Evolutionary conservation across 148 eudicot species (phyloP).

Genomic region (Amaranthus palmeri): DNA sequence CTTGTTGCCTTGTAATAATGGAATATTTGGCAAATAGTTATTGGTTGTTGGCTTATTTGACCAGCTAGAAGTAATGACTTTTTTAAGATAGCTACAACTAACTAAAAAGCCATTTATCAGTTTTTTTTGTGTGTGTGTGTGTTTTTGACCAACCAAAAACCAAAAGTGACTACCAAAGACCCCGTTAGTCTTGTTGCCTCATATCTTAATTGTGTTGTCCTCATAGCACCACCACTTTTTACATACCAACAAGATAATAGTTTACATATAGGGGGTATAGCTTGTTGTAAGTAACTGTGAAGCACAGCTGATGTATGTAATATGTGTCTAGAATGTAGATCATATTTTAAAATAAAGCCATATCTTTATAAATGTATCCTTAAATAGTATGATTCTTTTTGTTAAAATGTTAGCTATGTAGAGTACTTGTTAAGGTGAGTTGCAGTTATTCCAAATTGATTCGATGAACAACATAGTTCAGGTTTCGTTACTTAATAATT

Average conservation of each 20-base stretch:
- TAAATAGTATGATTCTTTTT: background rate
- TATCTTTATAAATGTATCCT: background rate
- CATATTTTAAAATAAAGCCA: no score
- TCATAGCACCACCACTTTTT: background rate
- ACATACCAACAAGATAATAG: background rate
- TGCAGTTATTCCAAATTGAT: background rate
- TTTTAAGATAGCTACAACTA: no score
- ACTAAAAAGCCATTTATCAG: no score
- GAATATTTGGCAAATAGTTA: no score
- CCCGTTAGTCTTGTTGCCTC: background rate
- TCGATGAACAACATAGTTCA: no score
- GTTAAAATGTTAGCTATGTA: background rate
- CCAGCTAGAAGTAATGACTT: no score
- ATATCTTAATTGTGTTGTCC: background rate
- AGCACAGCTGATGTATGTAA: background rate
- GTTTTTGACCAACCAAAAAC: no score
- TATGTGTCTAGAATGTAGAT: background rate
- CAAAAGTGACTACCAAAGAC: no score
- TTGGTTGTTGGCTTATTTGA: no score
- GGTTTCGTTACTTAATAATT: no score
- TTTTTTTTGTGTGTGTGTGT: no score
- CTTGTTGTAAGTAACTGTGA: background rate
- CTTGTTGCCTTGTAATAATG: no score
- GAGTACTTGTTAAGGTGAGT: background rate
- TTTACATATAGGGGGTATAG: background rate